Conservation (phyloP, 2,329 filamentous ascomycete genomes). For the Akanthomyces lecanii region DNA sequence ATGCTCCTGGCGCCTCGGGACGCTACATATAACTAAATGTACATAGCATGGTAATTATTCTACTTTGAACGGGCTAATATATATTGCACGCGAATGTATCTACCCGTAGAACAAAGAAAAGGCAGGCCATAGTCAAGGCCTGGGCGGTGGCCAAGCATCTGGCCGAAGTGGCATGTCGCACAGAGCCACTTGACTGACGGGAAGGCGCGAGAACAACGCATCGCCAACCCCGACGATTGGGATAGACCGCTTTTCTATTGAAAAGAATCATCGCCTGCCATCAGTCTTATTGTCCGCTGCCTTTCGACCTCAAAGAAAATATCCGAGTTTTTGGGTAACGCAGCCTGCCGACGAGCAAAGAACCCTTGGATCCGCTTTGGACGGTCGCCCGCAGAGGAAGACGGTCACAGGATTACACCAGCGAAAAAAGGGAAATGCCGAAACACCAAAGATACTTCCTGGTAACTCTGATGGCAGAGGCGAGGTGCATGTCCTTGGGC, state of each 20-base stretch:
- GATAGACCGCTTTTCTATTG: background rate
- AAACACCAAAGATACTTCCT: background rate
- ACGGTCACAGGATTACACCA: conserved; percentile 2
- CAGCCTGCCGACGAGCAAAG: background rate
- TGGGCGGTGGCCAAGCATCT: no score
- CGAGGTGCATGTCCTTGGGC: background rate
- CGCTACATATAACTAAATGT: no score
- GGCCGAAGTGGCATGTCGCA: background rate
- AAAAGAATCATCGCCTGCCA: background rate
- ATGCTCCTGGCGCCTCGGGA: no score
- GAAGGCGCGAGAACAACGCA: conserved; percentile 9
- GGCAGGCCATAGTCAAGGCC: background rate
- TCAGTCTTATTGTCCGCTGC: background rate
- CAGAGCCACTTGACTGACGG: background rate
- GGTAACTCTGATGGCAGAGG: background rate
- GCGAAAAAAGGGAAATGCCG: background rate
- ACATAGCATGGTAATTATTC: no score
- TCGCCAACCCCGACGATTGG: background rate
- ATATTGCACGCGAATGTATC: background rate
- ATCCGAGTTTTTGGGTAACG: background rate
- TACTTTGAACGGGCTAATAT: no score
- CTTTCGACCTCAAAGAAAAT: background rate
- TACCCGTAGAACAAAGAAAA: background rate
- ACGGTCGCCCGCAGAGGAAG: conserved; percentile 2
- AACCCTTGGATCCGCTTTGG: background rate